Base-by-base conservation (phyloP, 495 filamentous ascomycete species). In the Polyplosphaeria fusca region DNA sequence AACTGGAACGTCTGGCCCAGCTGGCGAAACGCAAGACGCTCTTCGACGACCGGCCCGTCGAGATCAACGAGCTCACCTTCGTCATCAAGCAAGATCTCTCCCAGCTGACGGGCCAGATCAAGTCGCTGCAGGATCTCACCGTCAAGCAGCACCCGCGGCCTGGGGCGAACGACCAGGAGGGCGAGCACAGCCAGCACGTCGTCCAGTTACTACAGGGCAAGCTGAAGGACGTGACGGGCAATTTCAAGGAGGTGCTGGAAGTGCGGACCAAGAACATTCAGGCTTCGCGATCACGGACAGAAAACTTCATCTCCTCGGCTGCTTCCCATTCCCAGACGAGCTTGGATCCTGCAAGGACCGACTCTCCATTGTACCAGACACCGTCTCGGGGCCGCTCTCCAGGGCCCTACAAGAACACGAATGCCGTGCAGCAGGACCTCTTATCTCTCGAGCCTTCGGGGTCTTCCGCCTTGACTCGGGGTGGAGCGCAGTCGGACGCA, bases 261-360 rank as follows among this genome's bases (percentile, higher is more conserved):
- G 89, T 96, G 20, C 85, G 93, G 26, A 98, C 93, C 41, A 96
- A 96, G 76, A 98, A 98, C 71, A 96, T 97, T 46, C 94, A 96
- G 71, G 94, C 94, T 12, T 92, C 89, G 40, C 80, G 89, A 30
- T 86, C 88, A 38, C 76, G 93, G 52, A 96, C 93, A 45, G 94
- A 98, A 70, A 93, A 96, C 66, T 98, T 98, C 59, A 88, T 97
- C 20, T 91, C 88, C 1, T 89, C 87, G 12, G 89, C 94, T 37
- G 88, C 86, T 2, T 82, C 86, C 37, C 89, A 92, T 53, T 83
- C 87, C 27, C 87, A 65, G 47, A 26, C 62, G 37, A 81, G 43
- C 63, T 74, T 45, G 67, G 78, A 70, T 28, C 58, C 65, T 38
- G 40, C 47, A 11, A 70, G 79, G 48, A 83, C 83, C 25, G 82